Evolutionary conservation across 2,329 filamentous ascomycete species (phyloP), one percentile per base, ranked within the genome.

Genomic region (Dactylellina cionopaga): DNA sequence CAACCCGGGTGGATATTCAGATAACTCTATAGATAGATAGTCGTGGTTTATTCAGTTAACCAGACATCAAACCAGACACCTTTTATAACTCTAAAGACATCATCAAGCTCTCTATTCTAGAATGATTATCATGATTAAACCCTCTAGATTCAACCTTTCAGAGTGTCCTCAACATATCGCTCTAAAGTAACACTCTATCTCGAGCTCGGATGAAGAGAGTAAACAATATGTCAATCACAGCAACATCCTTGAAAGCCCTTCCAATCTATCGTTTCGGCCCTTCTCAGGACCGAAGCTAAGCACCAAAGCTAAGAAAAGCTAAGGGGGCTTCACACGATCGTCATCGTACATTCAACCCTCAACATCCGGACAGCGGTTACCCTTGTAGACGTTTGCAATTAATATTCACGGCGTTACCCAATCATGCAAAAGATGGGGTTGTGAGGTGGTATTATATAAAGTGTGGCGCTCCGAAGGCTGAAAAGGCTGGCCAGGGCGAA

Each of bases 341-440:
- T 71, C 65, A 63, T 71, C 25, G 24, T 58, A 58, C 49, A 71
- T 71, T 62, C 41, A 43, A 63, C 25, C 49, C 49, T 49, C 17
- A 35, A 47, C 39, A 31, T 35, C 9, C 29, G 25, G 15, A 25
- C 35, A 33, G 37, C 60, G 35, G 13, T 43, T 11, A 59, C 37
- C 54, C 44, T 33, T 54, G 44, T 13, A 43, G 29, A 31, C 13
- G 13, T 33, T 37, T 52, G 13, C 33, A 33, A 49, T 52, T 58
- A 46, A 35, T 55, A 55, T 25, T 13, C n/a, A n/a, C n/a, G n/a
- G n/a, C n/a, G n/a, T n/a, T 15, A 46, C 37, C 44, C 60, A 64
- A 64, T 64, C n/a, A 64, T 46, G 29, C 13, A 17, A 43, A 37
- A 31, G 39, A 29, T 17, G 29, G 52, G 22, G 35, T 56, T 15